Base-by-base conservation (phyloP, 768 basidiomycete species). In the Arthromyces matolae region DNA sequence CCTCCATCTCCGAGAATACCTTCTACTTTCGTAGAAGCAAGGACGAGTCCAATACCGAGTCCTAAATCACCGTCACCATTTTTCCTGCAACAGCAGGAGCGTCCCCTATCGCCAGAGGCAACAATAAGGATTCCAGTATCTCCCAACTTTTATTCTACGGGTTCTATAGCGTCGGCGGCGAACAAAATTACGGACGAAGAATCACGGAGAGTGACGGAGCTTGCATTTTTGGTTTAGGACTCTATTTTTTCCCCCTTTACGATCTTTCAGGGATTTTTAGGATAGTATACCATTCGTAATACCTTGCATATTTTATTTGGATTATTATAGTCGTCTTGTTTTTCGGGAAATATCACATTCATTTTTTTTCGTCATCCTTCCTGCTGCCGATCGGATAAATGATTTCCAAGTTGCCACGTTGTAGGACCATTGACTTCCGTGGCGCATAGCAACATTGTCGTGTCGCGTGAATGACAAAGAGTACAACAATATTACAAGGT, bases 101-200 rank as follows among this genome's bases (percentile, higher is more conserved):
- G 6, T 47, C 51, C 16, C 58, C 55, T 28, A 39, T 47, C 29
- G 43, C 41, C 31, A 2, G 42, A 47, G 23, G 16, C 31, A 20
- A 50, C 31, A 9, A 22, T 25, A 14, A 64, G 78, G 33, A 57
- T 66, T 53, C 68, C 83, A 10, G 65, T 84, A 16, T 67, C 70
- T 45, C 81, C 84, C 28, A 80, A 75, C 37, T 75, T 86, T 47
- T 79, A 89, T 57, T 80, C 67, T 51, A 60, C 68, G 14, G 83
- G 75, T 37, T 80, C 71, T 46, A 86, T 89, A 43, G 41, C 80
- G 50, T 42, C 70, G 27, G 73, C 81, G 65, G 66, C 77, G 45
- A 71, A 57, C 39, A 65, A 63, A 32, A 86, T 89, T 32, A 69
- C 77, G 60, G 84, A 89, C 51, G 82, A 79, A 9, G 86, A 89